phyloP scores from a whole-genome alignment of 2,329 filamentous ascomycete species.

The Verticillium klebahnii region DNA sequence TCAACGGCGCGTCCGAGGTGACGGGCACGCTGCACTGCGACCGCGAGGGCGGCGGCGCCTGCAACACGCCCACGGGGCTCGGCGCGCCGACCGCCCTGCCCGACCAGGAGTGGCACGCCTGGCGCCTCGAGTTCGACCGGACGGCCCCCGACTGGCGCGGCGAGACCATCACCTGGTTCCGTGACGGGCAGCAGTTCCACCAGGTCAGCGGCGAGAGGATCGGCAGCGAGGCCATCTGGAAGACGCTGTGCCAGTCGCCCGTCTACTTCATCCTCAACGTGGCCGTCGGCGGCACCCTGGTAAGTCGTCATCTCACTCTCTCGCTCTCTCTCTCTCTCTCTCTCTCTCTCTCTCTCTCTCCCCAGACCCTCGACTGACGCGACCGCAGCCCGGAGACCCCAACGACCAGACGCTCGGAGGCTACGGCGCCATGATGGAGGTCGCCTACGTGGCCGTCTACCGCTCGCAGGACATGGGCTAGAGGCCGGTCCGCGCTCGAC shows the following conservation, averaged over 20 bases:
- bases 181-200: slow-evolving; percentile 39
- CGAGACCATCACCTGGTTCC: slow-evolving; percentile 44
- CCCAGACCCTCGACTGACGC: background rate
- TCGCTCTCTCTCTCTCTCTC: no score
- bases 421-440: slow-evolving; percentile 36
- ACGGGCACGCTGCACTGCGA: slow-evolving; percentile 47
- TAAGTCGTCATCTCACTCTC: slow-evolving; percentile 15
- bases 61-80: slow-evolving; percentile 42
- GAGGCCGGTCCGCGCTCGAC: background rate
- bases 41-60: slow-evolving; percentile 35
- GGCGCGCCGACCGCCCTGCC: slow-evolving; percentile 30
- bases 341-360: no score
- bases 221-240: slow-evolving; percentile 36
- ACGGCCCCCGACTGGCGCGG: slow-evolving; percentile 35
- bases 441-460: slow-evolving; percentile 35
- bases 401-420: slow-evolving; percentile 26
- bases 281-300: slow-evolving; percentile 41
- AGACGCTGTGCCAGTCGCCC: slow-evolving; percentile 34
- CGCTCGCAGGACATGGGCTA: slow-evolving; percentile 11
- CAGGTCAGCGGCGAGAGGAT: slow-evolving; percentile 36
- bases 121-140: slow-evolving; percentile 43
- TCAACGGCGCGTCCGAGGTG: slow-evolving; percentile 39
- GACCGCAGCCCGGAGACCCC: slow-evolving; percentile 24
- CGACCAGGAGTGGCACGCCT: slow-evolving; percentile 42
- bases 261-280: slow-evolving; percentile 44